Base-by-base conservation (phyloP, 2,329 filamentous ascomycete species). In the Stemphylium lycopersici region DNA sequence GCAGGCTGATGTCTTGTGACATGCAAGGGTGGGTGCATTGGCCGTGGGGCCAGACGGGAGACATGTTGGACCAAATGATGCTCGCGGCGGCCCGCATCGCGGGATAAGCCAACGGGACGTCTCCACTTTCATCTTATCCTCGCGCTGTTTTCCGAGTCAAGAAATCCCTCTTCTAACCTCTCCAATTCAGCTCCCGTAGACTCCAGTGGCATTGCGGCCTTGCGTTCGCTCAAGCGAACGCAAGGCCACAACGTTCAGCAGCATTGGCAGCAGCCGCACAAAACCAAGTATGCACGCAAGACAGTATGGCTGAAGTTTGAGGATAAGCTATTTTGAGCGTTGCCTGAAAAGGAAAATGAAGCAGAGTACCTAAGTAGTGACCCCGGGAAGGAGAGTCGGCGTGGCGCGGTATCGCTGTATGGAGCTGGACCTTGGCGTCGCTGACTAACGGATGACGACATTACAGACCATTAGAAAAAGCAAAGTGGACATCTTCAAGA, bases 1-100 rank as follows among this genome's bases (percentile, higher is more conserved):
- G 40, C 49, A 56, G 47, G 52, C 22, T 24, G 22, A 24, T 24
- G 22, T 24, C 22, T 24, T 36, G 13, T 15, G 26, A 45, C 50
- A 48, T 52, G 51, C 49, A 50, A 48, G 6, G 37, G 48, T 52
- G 52, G 54, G 46, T 44, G 39, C 44, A 42, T 26, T 20, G 18
- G 16, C 15, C 32, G 43, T 22, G 36, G 36, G 36, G 16, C 16
- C 10, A 34, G 32, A 13, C 12, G 31, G 18, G 26, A 44, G 43
- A 16, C n/a, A 24, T n/a, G n/a, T n/a, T 13, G 29, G 11, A 26
- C 18, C 4, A 13, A 3, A 22, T 22, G 36, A 38, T 38, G 26
- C 26, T 32, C 15, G 8, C 24, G 6, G n/a, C 40, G 40, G 26
- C n/a, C 16, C 40, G 26, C 40, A 31, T 16, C 31, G 8, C n/a